Evolutionary conservation across 192 early-diverging fungal genomes (phyloP), one percentile per base, ranked within the genome.

Genomic region (Coemansia sp.): DNA sequence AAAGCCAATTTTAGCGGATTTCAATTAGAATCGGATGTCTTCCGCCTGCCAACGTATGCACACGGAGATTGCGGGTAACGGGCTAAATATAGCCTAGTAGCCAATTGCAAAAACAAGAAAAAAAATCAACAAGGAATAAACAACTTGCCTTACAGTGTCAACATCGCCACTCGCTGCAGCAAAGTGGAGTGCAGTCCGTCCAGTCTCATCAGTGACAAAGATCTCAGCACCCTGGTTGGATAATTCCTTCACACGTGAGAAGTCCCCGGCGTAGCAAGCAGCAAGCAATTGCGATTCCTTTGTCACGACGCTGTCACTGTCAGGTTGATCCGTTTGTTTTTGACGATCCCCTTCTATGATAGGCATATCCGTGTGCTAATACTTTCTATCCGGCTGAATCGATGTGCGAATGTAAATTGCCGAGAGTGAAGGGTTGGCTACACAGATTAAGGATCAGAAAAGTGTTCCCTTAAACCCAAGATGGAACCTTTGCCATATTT

Each of bases 171-270:
- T 80, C 54, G 85, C 85, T 28, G 87, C 83, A 0, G 91, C 89
- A 82, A 88, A 84, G 67, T 91, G 89, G 16, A 92, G 78, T 22
- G 87, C 78, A 7, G 86, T 90, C 41, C 80, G 72, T 0, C 86
- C 88, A 12, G 72, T 65, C 24, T 86, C 86, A 31, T 84, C 71
- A 0, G 79, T 75, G 54, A 80, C 73, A 57, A 85, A 81, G 28
- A 87, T 70, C 41, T 88, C 86, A 1, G 87, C 87, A 18, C 74
- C 84, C 21, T 71, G 59, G 1, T 73, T 71, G 24, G 82, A 62
- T 27, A 87, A 52, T 19, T 73, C 71, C 54, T 85, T 84, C 5
- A 64, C 83, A 58, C 70, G 53, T 47, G 75, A 31, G 49, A 49
- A 54, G 28, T 82, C 56, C 5, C 79, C 79, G 38, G 62, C 74